Base-by-base conservation (phyloP, 2,329 filamentous ascomycete species). In the Fusarium stilboides region DNA sequence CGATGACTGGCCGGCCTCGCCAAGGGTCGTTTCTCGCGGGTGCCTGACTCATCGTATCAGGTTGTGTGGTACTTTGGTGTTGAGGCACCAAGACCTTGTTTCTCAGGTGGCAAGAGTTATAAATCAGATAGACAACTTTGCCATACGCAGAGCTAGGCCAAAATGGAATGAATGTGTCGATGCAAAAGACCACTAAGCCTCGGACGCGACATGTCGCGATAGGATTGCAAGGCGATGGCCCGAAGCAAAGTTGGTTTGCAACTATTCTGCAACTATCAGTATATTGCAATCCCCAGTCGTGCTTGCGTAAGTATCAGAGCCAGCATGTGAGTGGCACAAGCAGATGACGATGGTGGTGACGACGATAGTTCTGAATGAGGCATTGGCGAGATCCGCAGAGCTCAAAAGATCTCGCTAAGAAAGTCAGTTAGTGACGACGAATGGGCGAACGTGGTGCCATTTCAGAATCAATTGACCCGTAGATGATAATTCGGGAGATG, bases 261-360 rank as follows among this genome's bases (percentile, higher is more conserved):
- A 50, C 33, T 40, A 17, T 19, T 22, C 47, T 57, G 50, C 31
- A 26, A 39, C 54, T 64, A 28, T 44, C 51, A 60, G 28, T 36
- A 26, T 26, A 42, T 51, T 46, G 50, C 26, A 20, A 33, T 26
- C 22, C 28, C 39, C 37, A 33, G 37, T 37, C 52, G 45, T 42
- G 47, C 44, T 61, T 65, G 67, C 58, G 58, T 61, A 47, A 49
- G 53, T 50, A 61, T 65, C 46, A 51, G 47, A 68, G 47, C 37
- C 54, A 45, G 47, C 45, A 39, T 60, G 58, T 63, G 62, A 37
- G 67, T 70, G 67, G 62, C 62, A 68, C 63, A 68, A 68, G 50
- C 58, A 42, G 67, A 60, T 70, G 68, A 70, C 68, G 67, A 58
- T 65, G 55, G 51, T 44, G 65, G 51, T 69, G 65, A 69, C 60